These are phyloP conservation scores for Cercospora sp. DNA, from an alignment of 2,329 filamentous ascomycete species.

Conservation along the genomic window DNA sequence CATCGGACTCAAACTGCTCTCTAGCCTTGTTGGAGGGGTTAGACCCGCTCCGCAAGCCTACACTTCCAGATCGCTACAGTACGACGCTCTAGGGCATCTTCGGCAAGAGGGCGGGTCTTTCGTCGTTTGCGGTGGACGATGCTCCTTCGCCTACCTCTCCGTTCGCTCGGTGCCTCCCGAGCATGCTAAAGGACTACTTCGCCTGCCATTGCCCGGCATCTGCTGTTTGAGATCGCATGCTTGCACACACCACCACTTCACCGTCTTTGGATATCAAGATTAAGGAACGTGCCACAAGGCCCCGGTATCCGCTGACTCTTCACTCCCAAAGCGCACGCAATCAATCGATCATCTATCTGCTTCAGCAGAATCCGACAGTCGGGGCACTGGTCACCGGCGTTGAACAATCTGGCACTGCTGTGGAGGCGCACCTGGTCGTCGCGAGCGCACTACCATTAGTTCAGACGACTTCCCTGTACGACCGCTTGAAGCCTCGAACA, in stretches of 20 bases:
- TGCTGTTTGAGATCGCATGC: conserved; percentile 26
- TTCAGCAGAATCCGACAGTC: conserved; percentile 28
- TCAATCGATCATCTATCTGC: conserved; percentile 32
- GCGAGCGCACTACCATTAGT: conserved; percentile 24
- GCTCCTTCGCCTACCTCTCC: conserved; percentile 24
- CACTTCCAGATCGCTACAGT: conserved; percentile 31
- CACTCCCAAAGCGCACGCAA: conserved; percentile 30
- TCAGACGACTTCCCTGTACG: conserved; percentile 23
- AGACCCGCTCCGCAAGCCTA: conserved; percentile 29
- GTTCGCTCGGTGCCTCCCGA: conserved; percentile 27
- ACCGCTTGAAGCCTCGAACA: conserved; percentile 26
- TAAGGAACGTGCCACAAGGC: conserved; percentile 33
- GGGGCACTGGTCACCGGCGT: conserved; percentile 23
- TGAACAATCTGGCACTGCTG: conserved; percentile 18
- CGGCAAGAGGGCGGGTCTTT: conserved; percentile 31
- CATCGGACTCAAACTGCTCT: conserved; percentile 36
- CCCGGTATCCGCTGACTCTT: conserved; percentile 24
- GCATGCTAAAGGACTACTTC: conserved; percentile 23
- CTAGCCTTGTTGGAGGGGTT: conserved; percentile 37
- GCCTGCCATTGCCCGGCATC: conserved; percentile 30
- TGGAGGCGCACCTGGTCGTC: conserved; percentile 25
- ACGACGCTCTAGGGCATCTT: conserved; percentile 27
- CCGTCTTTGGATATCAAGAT: conserved; percentile 33
- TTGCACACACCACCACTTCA: conserved; percentile 26
- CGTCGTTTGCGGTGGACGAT: conserved; percentile 28